Evolutionary conservation across 805 yeast genomes (phyloP), one percentile per base, ranked within the genome.

Genomic region (Yamadazyma scolyti): DNA sequence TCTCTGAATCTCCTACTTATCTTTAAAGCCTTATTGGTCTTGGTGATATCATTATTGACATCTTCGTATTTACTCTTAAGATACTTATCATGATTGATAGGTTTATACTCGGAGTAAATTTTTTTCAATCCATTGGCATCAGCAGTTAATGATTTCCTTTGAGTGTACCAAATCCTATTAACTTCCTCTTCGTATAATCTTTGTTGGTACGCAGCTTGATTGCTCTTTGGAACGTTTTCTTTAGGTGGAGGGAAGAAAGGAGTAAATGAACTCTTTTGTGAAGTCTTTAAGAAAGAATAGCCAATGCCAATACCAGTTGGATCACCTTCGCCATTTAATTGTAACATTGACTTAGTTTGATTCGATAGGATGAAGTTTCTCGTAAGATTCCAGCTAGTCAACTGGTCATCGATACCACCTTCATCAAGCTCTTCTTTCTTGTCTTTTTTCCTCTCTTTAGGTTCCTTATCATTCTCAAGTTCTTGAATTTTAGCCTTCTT

Each of bases 341-440:
- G 96, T 25, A 93, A 69, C 97, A 93, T 93, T 0, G 97, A 94
- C 48, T 94, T 89, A 33, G 96, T 95, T 52, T 89, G 97, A 15
- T 95, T 88, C 2, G 97, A 93, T 54, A 79, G 85, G 33, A 89
- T 77, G 50, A 93, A 93, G 56, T 93, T 93, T 39, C 87, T 72
- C 0, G 96, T 79, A n/a, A 82, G 69, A 54, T 86, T 89, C 98
- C 98, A 93, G 0, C 96, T 90, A 1, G 97, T 81, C 30, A 86
- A 60, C 48, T 87, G 95, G 44, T 87, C 95, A 43, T 86, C 88
- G 20, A 85, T 60, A 28, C 81, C 78, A 21, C 72, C 75, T 22
- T 79, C 76, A 5, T 53, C 34, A 34, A 56, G 61, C 25, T 54
- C 45, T 60, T 31, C 65, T 66, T 41, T 61, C 37, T 44, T 51